These are phyloP conservation scores for Haematococcus sp. DNA, from an alignment of 139 green algal genomes.

Conservation along the genomic window DNA sequence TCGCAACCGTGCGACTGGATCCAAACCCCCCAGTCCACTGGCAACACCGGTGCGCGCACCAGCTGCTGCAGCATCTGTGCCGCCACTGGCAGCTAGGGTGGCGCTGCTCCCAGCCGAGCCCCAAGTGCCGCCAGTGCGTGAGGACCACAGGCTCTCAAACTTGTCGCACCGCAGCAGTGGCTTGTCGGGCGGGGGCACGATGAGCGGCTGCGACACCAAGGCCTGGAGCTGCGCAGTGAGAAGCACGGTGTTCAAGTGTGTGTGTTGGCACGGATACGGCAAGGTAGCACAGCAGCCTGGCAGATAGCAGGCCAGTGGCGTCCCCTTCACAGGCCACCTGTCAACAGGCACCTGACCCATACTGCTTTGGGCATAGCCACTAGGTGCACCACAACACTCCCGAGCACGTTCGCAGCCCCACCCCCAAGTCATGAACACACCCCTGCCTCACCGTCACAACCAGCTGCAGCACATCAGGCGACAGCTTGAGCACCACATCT, in stretches of 20 bases:
- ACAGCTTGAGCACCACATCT: slow-evolving; percentile 59
- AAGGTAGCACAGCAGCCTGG: too few relatives aligned
- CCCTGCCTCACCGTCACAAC: slow-evolving; percentile 7
- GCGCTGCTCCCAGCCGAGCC: not conserved
- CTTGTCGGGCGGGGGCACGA: slow-evolving; percentile 42
- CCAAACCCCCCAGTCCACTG: slow-evolving; percentile 31
- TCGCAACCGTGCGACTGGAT: slow-evolving; percentile 36
- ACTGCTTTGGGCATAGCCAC: too few relatives aligned
- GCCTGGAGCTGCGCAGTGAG: slow-evolving; percentile 27
- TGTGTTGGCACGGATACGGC: not conserved
- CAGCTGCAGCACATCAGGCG: slow-evolving; percentile 67
- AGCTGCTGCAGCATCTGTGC: not conserved
- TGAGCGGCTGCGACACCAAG: slow-evolving; percentile 34
- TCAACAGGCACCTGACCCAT: too few relatives aligned
- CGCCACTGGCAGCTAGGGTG: not conserved
- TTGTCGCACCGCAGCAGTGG: slow-evolving; percentile 51
- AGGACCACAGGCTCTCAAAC: slow-evolving; percentile 70
- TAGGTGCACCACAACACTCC: too few relatives aligned
- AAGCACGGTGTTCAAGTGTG: too few relatives aligned
- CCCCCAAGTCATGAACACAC: not conserved
- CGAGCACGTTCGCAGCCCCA: too few relatives aligned
- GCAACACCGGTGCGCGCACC: not conserved
- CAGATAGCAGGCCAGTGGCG: too few relatives aligned
- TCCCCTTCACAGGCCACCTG: too few relatives aligned
- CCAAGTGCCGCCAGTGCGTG: not conserved